Conservation (phyloP, 75 land plant genomes). For the Pseudotsuga menziesii region DNA sequence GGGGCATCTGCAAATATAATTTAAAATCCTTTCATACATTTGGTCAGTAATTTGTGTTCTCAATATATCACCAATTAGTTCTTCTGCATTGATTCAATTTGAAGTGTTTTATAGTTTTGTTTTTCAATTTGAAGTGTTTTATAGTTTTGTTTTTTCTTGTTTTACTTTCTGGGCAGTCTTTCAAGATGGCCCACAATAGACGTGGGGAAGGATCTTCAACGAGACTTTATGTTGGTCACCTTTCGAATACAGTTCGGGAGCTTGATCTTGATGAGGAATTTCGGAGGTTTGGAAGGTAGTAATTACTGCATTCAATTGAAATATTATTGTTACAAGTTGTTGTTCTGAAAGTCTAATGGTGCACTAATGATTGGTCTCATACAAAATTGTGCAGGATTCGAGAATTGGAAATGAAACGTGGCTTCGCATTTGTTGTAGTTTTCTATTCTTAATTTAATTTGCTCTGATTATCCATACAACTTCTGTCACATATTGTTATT, state of each 20-base stretch:
- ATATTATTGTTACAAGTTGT: no score
- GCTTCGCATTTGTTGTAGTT: slow-evolving; percentile 2
- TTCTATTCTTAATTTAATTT: neutral
- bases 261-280: neutral
- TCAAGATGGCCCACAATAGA: neutral
- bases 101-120: neutral
- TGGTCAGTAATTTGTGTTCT: neutral
- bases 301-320: neutral
- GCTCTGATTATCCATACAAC: neutral
- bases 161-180: no score
- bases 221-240: neutral
- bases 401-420: neutral
- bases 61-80: neutral
- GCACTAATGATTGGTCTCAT: neutral
- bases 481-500: neutral
- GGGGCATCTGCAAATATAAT: no score
- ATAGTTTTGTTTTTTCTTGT: neutral
- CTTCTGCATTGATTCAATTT: neutral
- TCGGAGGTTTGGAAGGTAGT: neutral
- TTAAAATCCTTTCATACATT: neutral
- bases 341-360: neutral
- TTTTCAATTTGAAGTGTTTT: neutral
- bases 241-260: neutral
- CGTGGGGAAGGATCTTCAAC: no score
- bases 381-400: neutral